Percentiles rank a stretch among this genome's conserved stretches.
Evolutionary conservation across 192 early-diverging fungal genomes (phyloP).

Genomic region (Rhizophagus sp.): DNA sequence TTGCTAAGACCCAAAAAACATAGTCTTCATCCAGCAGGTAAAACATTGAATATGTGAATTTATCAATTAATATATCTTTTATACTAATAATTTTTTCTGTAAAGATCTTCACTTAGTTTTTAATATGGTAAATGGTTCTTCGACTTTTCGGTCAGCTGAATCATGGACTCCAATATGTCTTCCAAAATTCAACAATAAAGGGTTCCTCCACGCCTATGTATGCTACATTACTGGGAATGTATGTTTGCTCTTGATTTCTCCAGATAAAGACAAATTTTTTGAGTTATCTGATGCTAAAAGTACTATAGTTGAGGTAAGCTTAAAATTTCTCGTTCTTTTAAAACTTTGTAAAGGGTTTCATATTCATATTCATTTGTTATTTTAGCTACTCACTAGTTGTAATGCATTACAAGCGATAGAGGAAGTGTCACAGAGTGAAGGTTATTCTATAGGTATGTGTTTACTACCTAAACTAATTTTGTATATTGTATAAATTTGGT

Average conservation of each 20-base stretch:
- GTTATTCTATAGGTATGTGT: conserved; percentile 19
- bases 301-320: conserved; percentile 59
- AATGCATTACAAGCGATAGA: conserved; percentile 32
- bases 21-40: conserved; percentile 76
- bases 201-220: conserved; percentile 88
- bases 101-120: conserved; percentile 79
- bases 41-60: neutral
- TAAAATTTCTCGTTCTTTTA: conserved; percentile 26
- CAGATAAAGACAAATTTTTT: conserved; percentile 84
- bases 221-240: conserved; percentile 75
- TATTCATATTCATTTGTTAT: conserved; percentile 16
- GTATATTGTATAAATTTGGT: neutral
- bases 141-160: conserved; percentile 77
- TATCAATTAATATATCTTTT: neutral
- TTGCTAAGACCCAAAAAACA: conserved; percentile 72
- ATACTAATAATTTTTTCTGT: neutral
- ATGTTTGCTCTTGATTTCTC: conserved; percentile 72
- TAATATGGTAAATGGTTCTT: conserved; percentile 76
- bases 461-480: neutral
- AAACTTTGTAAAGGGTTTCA: neutral
- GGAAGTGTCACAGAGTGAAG: conserved; percentile 42
- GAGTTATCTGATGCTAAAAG: conserved; percentile 70
- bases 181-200: conserved; percentile 85
- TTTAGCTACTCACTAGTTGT: conserved; percentile 27
- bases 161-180: conserved; percentile 94